Conservation (phyloP, 345 rosid species). For the Camelina sativa region DNA sequence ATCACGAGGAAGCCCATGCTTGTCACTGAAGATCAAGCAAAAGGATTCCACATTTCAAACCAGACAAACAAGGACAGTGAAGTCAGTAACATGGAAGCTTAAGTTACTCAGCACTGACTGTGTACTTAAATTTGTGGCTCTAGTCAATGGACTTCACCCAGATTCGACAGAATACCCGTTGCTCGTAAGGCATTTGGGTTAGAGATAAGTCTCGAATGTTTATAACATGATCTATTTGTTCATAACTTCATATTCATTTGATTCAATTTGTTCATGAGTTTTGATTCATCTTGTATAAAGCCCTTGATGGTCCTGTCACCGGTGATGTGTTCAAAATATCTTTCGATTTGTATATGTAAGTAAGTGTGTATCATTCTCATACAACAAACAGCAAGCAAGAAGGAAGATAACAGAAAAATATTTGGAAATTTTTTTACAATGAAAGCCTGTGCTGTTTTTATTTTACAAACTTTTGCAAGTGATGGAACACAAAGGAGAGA, state of each 20-base stretch:
- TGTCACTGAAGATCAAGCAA: slow-evolving; percentile 51
- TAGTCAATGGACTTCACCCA: slow-evolving; percentile 74
- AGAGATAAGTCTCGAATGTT: slow-evolving; percentile 33
- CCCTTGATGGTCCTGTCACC: not conserved
- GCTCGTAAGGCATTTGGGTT: slow-evolving; percentile 48
- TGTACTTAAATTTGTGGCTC: slow-evolving; percentile 61
- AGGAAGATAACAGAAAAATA: no score
- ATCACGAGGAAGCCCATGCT: slow-evolving; percentile 43
- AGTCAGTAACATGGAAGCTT: slow-evolving; percentile 61
- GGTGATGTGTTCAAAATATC: slow-evolving; percentile 21
- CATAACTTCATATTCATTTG: slow-evolving; percentile 35
- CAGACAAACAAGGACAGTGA: slow-evolving; percentile 33
- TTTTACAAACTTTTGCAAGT: slow-evolving; percentile 30
- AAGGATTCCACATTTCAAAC: slow-evolving; percentile 47
- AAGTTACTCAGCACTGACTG: slow-evolving; percentile 64
- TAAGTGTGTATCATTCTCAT: slow-evolving; percentile 27
- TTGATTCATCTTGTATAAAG: slow-evolving; percentile 36
- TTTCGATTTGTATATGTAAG: slow-evolving; percentile 29
- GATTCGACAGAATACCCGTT: slow-evolving; percentile 50
- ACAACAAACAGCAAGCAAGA: slow-evolving; percentile 27
- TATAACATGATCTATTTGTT: slow-evolving; percentile 24
- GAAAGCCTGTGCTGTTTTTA: slow-evolving; percentile 27
- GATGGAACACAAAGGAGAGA: slow-evolving; percentile 4
- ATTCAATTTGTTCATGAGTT: slow-evolving; percentile 36
- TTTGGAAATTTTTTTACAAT: not conserved